These are phyloP conservation scores for Thalassia testudinum DNA, from an alignment of 116 monocot species.

Conservation along the genomic window DNA sequence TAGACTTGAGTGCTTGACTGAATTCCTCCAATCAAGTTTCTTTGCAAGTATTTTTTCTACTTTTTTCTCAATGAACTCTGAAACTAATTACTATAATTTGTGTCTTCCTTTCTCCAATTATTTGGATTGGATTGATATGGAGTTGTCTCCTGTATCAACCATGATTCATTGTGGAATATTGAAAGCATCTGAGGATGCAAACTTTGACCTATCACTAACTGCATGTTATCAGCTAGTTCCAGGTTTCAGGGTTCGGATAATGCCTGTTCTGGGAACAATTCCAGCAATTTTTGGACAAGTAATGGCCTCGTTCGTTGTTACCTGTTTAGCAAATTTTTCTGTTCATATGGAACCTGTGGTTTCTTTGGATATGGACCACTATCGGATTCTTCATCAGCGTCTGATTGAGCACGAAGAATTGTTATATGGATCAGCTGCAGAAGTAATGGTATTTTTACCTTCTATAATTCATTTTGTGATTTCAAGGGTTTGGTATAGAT, in stretches of 20 bases:
- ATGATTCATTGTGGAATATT: no score
- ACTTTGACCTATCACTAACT: conserved; percentile 13
- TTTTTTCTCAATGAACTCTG: no score
- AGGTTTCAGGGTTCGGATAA: conserved; percentile 95
- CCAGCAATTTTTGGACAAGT: conserved; percentile 98
- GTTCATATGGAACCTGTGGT: conserved; percentile 84
- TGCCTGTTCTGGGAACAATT: conserved; percentile 89
- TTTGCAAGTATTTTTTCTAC: no score
- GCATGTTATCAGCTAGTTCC: conserved; percentile 71
- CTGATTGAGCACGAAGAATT: conserved; percentile 96
- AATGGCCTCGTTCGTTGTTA: conserved; percentile 83
- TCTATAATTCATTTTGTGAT: not conserved
- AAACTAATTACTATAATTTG: not conserved
- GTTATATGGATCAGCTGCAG: conserved; percentile 53
- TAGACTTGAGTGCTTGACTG: no score
- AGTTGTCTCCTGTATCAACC: no score
- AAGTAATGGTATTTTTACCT: conserved; percentile 95
- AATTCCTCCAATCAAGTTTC: no score
- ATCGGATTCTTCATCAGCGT: conserved; percentile 80
- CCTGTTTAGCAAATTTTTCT: conserved; percentile 42
- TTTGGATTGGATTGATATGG: no score
- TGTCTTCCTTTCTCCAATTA: not conserved
- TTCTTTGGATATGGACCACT: conserved; percentile 88
- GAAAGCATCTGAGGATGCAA: not conserved
- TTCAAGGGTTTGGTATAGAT: no score